Evolutionary conservation across 352 stramenopile species (phyloP).

Genomic region (Sclerospora graminicola): DNA sequence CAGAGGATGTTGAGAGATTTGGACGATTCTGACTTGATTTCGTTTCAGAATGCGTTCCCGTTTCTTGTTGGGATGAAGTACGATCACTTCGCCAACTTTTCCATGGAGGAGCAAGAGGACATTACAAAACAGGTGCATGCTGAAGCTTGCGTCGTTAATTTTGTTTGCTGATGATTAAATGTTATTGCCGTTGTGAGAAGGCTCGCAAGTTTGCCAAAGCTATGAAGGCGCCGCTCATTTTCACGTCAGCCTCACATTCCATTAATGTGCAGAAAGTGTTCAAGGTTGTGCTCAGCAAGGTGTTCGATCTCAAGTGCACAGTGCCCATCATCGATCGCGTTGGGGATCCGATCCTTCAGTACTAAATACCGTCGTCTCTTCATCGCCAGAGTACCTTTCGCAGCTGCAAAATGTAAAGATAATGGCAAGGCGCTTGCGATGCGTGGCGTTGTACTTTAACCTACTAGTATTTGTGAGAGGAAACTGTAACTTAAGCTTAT

Average conservation of each 20-base stretch:
- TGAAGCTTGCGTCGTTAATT: neutral
- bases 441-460: neutral
- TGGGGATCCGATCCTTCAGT: constrained; percentile 88
- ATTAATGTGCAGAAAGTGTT: constrained; percentile 96
- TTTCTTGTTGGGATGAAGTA: constrained; percentile 94
- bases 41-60: constrained; percentile 75
- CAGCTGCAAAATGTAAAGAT: constrained; percentile 6
- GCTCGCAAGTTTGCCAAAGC: constrained; percentile 91
- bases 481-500: too few species aligned
- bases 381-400: neutral
- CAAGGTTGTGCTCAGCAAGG: constrained; percentile 90
- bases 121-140: constrained; percentile 85
- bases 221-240: constrained; percentile 93
- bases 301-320: constrained; percentile 91
- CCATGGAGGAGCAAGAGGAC: constrained; percentile 87
- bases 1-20: neutral
- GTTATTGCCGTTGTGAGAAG: constrained; percentile 14
- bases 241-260: constrained; percentile 88
- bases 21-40: neutral
- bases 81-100: constrained; percentile 88
- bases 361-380: constrained; percentile 24
- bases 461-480: too few species aligned
- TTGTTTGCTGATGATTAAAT: neutral
- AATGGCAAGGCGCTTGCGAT: neutral
- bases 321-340: constrained; percentile 89